A percentile compares a stretch with the other conserved stretches of the same genome.
Evolutionary conservation across 306 rosid species (phyloP).

Genomic region (Castanea crenata): DNA sequence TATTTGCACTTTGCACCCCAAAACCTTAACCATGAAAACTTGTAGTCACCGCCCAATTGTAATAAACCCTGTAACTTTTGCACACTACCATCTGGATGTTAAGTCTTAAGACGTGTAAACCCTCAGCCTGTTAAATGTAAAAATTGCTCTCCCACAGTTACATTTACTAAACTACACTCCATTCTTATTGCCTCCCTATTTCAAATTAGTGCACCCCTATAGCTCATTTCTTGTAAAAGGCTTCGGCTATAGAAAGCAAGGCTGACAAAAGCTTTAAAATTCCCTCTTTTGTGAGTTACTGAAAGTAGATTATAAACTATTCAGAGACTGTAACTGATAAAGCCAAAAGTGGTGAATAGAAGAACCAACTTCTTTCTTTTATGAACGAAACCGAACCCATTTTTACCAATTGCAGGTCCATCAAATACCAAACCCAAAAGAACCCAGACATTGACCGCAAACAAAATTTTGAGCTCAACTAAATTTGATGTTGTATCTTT

Average conservation of each 20-base stretch:
- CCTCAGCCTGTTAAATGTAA: no score
- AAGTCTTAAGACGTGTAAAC: no score
- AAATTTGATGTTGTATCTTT: background rate
- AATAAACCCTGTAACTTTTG: no score
- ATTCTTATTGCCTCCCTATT: no score
- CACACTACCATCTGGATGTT: no score
- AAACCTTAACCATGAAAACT: no score
- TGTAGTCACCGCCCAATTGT: no score
- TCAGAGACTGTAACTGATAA: conserved; percentile 51
- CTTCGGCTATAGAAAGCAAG: conserved; percentile 57
- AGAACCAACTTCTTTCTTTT: conserved; percentile 55
- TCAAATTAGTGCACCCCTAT: no score
- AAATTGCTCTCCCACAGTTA: no score
- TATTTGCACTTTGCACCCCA: no score
- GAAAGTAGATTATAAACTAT: conserved; percentile 56
- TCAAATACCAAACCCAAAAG: conserved; percentile 14
- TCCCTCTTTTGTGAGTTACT: conserved; percentile 49
- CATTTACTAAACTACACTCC: no score
- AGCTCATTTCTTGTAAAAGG: conserved; percentile 20
- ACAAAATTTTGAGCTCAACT: background rate
- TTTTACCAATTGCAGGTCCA: conserved; percentile 48
- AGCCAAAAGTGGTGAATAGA: conserved; percentile 50
- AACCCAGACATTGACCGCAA: background rate
- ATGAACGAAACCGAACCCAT: conserved; percentile 37
- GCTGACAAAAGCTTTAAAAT: conserved; percentile 47